Percentiles rank a stretch among this genome's conserved stretches.
Evolutionary conservation across 2,329 filamentous ascomycete genomes (phyloP).

Genomic region (Talaromyces albobiverticillius): DNA sequence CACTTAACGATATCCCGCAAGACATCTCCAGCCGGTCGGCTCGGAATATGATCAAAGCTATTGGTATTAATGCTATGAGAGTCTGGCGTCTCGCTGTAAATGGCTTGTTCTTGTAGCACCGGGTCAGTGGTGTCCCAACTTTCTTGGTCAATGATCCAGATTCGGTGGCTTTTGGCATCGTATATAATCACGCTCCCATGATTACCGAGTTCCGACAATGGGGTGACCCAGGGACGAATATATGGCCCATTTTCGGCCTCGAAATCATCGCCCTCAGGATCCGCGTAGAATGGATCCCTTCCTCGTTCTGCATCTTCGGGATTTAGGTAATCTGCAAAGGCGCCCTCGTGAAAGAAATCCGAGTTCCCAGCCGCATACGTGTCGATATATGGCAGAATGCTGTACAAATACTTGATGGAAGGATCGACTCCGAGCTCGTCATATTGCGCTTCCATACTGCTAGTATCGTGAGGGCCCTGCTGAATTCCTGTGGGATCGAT

Average conservation of each 20-base stretch:
- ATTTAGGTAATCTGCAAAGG: not conserved
- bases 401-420: not conserved
- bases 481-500: slow-evolving; percentile 16
- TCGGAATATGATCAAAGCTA: not conserved
- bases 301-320: not conserved
- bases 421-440: not conserved
- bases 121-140: not conserved
- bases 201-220: not conserved
- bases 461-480: not conserved
- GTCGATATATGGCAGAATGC: not conserved
- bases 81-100: too few relatives aligned
- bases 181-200: not conserved
- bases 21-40: not conserved
- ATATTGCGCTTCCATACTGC: not conserved
- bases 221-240: not conserved
- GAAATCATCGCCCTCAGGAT: not conserved
- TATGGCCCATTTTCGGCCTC: not conserved
- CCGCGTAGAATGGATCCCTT: not conserved
- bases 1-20: not conserved
- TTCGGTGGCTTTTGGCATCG: not conserved
- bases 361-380: not conserved
- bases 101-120: not conserved
- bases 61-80: not conserved
- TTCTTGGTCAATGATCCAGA: not conserved
- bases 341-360: not conserved